Conservation (phyloP, 1,284 basidiomycete species). For the Violaceomyces palustris region DNA sequence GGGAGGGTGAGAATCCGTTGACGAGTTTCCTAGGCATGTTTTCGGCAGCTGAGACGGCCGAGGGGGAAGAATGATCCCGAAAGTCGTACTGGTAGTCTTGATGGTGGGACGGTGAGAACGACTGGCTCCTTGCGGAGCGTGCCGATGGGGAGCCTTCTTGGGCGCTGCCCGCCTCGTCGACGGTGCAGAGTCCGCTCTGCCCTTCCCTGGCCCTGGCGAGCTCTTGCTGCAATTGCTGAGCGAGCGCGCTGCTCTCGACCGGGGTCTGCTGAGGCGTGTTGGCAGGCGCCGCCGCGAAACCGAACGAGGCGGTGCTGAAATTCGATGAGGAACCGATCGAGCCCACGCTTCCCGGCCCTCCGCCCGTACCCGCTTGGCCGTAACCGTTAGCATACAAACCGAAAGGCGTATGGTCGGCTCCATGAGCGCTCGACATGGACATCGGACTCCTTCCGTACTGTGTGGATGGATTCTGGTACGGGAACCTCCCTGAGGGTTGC, state of each 20-base stretch:
- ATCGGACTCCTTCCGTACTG: not conserved
- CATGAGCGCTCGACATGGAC: not conserved
- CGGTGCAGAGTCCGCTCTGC: no score
- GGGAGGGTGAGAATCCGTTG: not conserved
- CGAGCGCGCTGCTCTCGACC: conserved; percentile 24
- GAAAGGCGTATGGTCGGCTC: no score
- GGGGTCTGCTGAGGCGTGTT: conserved; percentile 37
- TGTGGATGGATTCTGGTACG: conserved; percentile 13
- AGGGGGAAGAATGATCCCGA: no score
- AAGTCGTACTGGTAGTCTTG: no score
- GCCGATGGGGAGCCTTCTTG: no score
- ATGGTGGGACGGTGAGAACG: no score
- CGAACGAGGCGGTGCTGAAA: conserved; percentile 16
- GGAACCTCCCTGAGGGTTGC: conserved; percentile 25
- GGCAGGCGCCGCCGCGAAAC: conserved; percentile 22
- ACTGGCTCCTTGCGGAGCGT: no score
- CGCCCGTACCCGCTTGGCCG: not conserved
- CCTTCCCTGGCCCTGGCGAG: conserved; percentile 7
- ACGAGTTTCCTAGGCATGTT: conserved; percentile 1
- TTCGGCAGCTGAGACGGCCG: no score
- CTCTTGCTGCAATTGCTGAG: conserved; percentile 27
- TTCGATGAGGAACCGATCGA: not conserved
- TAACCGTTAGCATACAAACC: not conserved
- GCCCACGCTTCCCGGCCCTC: no score
- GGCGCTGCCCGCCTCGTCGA: no score